Percentiles rank a stretch among this genome's conserved stretches.
Evolutionary conservation across 352 stramenopile species (phyloP).

Genomic region (Pythium phragmitis): DNA sequence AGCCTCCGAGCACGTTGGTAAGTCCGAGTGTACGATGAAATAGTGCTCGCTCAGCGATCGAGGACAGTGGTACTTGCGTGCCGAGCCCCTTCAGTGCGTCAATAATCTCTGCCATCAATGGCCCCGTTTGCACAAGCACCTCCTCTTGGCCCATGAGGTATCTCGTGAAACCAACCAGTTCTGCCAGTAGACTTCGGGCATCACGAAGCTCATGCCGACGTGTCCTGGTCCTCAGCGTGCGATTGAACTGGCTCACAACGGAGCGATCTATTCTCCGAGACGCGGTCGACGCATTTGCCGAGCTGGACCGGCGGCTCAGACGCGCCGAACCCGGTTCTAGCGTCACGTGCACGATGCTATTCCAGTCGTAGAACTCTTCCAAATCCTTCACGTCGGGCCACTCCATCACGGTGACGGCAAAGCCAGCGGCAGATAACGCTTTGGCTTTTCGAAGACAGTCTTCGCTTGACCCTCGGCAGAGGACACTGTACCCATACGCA

Average conservation of each 20-base stretch:
- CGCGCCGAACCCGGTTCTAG: constrained; percentile 51
- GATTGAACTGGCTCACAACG: constrained; percentile 45
- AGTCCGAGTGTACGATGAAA: constrained; percentile 24
- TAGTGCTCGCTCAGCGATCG: not conserved
- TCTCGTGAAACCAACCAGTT: constrained; percentile 22
- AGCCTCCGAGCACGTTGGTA: constrained; percentile 21
- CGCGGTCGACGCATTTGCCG: constrained; percentile 14
- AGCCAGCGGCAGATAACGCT: constrained; percentile 38
- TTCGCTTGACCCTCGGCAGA: constrained; percentile 35
- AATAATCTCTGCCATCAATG: constrained; percentile 9
- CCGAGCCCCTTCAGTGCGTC: constrained; percentile 3
- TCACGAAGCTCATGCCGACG: constrained; percentile 5
- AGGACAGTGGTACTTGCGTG: constrained; percentile 3
- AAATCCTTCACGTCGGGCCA: constrained; percentile 36
- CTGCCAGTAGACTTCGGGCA: constrained; percentile 4
- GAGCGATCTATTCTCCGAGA: constrained; percentile 35
- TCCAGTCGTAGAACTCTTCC: constrained; percentile 49
- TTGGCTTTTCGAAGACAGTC: constrained; percentile 41
- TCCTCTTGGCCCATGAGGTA: constrained; percentile 1
- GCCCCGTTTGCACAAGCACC: not conserved
- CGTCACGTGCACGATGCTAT: constrained; percentile 33
- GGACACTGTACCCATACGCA: constrained; percentile 48
- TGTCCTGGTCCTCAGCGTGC: not conserved
- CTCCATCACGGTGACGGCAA: constrained; percentile 47
- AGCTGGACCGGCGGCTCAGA: constrained; percentile 36